Evolutionary conservation across 1,284 basidiomycete genomes (phyloP), one percentile per base, ranked within the genome.

Genomic region (Ustilago bromivora): DNA sequence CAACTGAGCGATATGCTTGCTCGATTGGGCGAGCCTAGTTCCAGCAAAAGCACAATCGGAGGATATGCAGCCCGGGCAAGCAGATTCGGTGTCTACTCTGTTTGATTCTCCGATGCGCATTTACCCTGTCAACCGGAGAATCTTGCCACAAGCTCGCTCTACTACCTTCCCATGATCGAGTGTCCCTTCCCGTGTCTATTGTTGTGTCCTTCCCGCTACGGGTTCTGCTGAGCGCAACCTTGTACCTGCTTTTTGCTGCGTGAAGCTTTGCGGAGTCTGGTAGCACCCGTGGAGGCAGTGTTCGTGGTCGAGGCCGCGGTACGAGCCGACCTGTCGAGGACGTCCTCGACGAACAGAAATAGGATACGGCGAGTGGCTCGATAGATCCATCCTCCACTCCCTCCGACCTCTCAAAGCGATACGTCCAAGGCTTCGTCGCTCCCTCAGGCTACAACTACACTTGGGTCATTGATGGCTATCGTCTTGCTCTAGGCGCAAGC

Each of bases 361-460:
- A 41, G 8, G 40, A 41, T 13, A 41, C 40, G 40, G 40, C 12
- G 15, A 41, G 12, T 41, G 40, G 15, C 17, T 15, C 12, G 12
- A 15, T 17, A 9, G 40, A 41, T 41, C 12, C 40, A 5, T 13
- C 12, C 12, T 41, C 40, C 40, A 41, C 40, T 41, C 40, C 15
- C 15, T 41, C 40, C 17, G 43, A 40, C 13, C 41, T 64, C 19
- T 15, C 43, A 12, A 40, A 55, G 3, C 66, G 71, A 1, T 74
- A 66, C 38, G 66, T 74, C 3, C 17, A 31, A 2, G 62, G 66
- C 32, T 40, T 74, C 23, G 41, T 49, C 23, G 71, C 71, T 3
- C 71, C 71, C 6, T 36, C 62, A 1, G 63, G 66, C 34, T 74
- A 74, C 55, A 61, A 36, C 17, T 69, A 74, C 56, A 53, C 43